Conservation (phyloP, 306 rosid genomes). For the Lablab purpureus region DNA sequence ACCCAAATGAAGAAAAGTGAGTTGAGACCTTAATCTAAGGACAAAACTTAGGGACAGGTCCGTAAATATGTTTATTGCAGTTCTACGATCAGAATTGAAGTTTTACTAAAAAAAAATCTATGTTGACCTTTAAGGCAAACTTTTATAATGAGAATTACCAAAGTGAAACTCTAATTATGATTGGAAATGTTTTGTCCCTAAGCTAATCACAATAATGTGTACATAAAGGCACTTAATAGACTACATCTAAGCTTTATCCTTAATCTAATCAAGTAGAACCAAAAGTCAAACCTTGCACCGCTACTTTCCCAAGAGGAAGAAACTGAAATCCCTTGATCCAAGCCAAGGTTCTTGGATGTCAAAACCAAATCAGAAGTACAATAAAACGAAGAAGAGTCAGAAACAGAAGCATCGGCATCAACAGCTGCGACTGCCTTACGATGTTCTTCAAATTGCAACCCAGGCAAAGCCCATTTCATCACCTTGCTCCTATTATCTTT, state of each 20-base stretch:
- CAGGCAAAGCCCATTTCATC: slow-evolving; percentile 72
- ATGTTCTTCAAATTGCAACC: slow-evolving; percentile 55
- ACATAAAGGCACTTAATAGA: background rate
- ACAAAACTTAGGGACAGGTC: background rate
- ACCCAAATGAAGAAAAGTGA: background rate
- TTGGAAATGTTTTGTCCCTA: background rate
- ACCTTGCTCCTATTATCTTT: slow-evolving; percentile 46
- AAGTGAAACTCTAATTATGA: background rate
- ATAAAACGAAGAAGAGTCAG: slow-evolving; percentile 52
- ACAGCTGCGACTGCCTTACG: slow-evolving; percentile 48
- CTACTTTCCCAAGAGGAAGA: slow-evolving; percentile 84
- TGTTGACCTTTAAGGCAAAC: background rate
- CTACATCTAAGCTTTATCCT: background rate
- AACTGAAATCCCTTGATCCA: slow-evolving; percentile 60
- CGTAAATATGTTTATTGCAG: background rate
- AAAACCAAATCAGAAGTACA: slow-evolving; percentile 41
- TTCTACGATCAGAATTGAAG: background rate
- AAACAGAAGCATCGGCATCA: slow-evolving; percentile 34
- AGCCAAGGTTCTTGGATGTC: slow-evolving; percentile 76
- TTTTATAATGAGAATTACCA: background rate
- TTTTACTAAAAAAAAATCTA: background rate
- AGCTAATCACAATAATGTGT: background rate
- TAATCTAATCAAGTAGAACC: background rate
- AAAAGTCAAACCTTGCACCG: slow-evolving; percentile 62
- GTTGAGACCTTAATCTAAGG: background rate